These are phyloP conservation scores for Noccaea caerulescens DNA, from an alignment of 345 rosid species.

Conservation along the genomic window DNA sequence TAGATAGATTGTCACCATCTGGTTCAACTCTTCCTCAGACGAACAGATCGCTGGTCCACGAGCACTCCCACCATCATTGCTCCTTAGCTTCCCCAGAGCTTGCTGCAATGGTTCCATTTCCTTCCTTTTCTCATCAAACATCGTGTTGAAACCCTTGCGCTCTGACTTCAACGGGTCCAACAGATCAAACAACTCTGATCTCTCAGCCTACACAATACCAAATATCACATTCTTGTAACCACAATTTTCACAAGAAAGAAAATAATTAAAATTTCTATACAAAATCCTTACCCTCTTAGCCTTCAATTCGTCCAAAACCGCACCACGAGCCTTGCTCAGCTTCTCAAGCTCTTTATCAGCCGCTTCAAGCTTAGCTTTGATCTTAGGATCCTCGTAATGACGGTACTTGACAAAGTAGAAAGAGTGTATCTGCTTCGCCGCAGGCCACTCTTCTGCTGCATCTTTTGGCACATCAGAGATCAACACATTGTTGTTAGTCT, in stretches of 20 bases:
- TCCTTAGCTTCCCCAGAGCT: slow-evolving; percentile 80
- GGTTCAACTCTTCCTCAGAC: slow-evolving; percentile 89
- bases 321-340: slow-evolving; percentile 51
- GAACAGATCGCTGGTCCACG: slow-evolving; percentile 65
- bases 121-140: slow-evolving; percentile 68
- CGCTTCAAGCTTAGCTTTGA: slow-evolving; percentile 63
- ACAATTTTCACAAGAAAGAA: background rate
- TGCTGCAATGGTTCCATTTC: slow-evolving; percentile 87
- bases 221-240: background rate
- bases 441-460: slow-evolving; percentile 88
- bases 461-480: slow-evolving; percentile 60
- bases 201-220: slow-evolving; percentile 44
- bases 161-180: slow-evolving; percentile 55
- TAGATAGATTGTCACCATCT: slow-evolving; percentile 54
- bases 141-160: slow-evolving; percentile 55
- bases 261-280: too few relatives aligned
- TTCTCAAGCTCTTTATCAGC: slow-evolving; percentile 64
- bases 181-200: slow-evolving; percentile 50
- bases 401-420: slow-evolving; percentile 69
- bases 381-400: slow-evolving; percentile 60
- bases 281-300: slow-evolving; percentile 66
- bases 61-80: slow-evolving; percentile 37
- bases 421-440: slow-evolving; percentile 57
- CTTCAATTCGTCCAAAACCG: slow-evolving; percentile 52
- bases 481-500: slow-evolving; percentile 38